phyloP scores from a whole-genome alignment of 106 monocot genomes.

The Platanthera zijinensis region DNA sequence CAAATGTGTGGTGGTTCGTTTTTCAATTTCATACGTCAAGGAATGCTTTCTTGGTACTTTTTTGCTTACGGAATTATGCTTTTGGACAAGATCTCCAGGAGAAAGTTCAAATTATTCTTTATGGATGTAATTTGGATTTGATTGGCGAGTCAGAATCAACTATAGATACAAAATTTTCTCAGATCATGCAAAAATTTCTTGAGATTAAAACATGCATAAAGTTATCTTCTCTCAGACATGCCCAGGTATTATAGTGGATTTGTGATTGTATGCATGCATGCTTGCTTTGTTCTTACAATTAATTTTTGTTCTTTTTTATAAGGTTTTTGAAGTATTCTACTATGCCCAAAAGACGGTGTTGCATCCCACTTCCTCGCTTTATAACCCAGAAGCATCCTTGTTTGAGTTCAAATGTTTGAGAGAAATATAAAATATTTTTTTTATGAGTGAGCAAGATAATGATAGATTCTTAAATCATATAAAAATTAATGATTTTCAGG shows the following conservation, averaged over 20 bases:
- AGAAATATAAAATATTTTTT: constrained; percentile 84
- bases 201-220: constrained; percentile 95
- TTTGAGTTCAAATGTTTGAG: constrained; percentile 73
- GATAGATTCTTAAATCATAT: constrained; percentile 85
- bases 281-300: background rate
- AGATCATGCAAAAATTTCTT: constrained; percentile 89
- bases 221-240: constrained; percentile 84
- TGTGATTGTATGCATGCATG: background rate
- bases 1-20: constrained; percentile 47
- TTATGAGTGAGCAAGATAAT: constrained; percentile 77
- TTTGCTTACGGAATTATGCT: background rate
- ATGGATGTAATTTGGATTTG: constrained; percentile 88
- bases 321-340: constrained; percentile 90
- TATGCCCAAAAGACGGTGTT: constrained; percentile 96
- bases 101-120: constrained; percentile 80
- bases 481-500: constrained; percentile 95
- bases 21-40: background rate
- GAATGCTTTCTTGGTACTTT: background rate
- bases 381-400: constrained; percentile 86
- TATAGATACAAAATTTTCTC: constrained; percentile 81
- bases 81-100: constrained; percentile 29
- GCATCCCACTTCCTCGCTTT: constrained; percentile 85
- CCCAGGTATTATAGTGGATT: constrained; percentile 36
- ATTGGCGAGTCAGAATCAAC: constrained; percentile 71
- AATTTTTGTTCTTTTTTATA: background rate